Percentiles rank a stretch among this genome's conserved stretches.
Conservation (phyloP, 1,284 basidiomycete species). For the Leccinum fuscescens region DNA sequence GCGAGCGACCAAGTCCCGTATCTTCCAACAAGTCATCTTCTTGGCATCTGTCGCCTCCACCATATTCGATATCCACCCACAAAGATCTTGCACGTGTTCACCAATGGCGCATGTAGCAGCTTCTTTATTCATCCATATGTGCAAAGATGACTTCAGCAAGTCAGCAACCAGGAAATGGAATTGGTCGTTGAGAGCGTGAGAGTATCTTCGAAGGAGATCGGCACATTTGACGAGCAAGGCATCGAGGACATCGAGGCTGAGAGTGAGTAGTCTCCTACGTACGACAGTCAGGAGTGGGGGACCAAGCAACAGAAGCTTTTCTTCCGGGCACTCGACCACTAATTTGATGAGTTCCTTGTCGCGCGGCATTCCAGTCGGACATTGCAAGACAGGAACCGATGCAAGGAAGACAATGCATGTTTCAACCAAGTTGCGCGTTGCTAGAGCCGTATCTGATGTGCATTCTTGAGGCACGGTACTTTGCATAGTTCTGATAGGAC, state of each 20-base stretch:
- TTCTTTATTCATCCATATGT: slow-evolving; percentile 58
- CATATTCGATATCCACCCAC: slow-evolving; percentile 50
- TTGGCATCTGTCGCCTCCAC: slow-evolving; percentile 35
- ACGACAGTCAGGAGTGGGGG: slow-evolving; percentile 58
- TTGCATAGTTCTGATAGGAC: slow-evolving; percentile 49
- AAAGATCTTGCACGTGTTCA: slow-evolving; percentile 48
- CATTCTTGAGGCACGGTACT: slow-evolving; percentile 25
- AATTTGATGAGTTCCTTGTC: slow-evolving; percentile 65
- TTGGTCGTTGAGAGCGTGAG: slow-evolving; percentile 53
- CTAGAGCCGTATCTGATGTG: slow-evolving; percentile 5
- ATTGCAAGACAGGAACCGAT: slow-evolving; percentile 59
- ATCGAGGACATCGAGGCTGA: slow-evolving; percentile 52
- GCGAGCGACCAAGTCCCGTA: slow-evolving; percentile 61
- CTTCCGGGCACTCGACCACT: slow-evolving; percentile 49
- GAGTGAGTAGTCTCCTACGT: slow-evolving; percentile 50
- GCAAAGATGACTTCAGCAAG: slow-evolving; percentile 66
- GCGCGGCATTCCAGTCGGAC: slow-evolving; percentile 52
- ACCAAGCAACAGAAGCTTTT: slow-evolving; percentile 57
- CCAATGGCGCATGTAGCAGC: slow-evolving; percentile 41
- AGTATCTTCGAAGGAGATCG: slow-evolving; percentile 56
- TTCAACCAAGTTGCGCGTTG: slow-evolving; percentile 38
- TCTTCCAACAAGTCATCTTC: slow-evolving; percentile 60
- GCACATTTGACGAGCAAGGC: slow-evolving; percentile 54
- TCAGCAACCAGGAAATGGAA: slow-evolving; percentile 56
- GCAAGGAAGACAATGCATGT: slow-evolving; percentile 56